Evolutionary conservation across 1,284 basidiomycete genomes (phyloP).

Genomic region (Entoloma clypeatum): DNA sequence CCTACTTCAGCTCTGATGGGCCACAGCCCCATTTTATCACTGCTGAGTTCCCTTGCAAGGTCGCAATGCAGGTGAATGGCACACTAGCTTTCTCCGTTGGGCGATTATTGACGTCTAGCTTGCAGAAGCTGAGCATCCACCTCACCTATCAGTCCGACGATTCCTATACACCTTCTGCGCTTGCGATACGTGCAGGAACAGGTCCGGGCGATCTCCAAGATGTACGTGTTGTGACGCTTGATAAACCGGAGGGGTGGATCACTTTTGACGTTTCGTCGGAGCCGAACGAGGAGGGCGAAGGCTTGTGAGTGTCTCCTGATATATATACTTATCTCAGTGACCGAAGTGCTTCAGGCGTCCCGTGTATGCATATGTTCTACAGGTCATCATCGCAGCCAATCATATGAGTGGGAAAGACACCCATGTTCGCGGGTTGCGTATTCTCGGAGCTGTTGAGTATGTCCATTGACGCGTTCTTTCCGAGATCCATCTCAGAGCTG

Average conservation of each 20-base stretch:
- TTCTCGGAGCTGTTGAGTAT: conserved; percentile 83
- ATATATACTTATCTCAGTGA: not conserved
- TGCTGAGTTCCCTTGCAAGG: conserved; percentile 88
- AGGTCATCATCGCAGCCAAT: conserved; percentile 89
- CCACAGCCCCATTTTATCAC: conserved; percentile 97
- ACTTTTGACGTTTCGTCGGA: conserved; percentile 85
- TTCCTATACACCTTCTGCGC: conserved; percentile 92
- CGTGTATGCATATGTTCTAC: conserved; percentile 85
- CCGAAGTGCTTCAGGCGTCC: conserved; percentile 58
- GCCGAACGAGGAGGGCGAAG: conserved; percentile 71
- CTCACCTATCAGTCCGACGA: conserved; percentile 89
- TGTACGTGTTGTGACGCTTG: conserved; percentile 78
- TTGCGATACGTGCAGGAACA: conserved; percentile 90
- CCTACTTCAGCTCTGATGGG: conserved; percentile 81
- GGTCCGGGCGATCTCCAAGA: conserved; percentile 91
- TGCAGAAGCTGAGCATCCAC: conserved; percentile 86
- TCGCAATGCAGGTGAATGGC: conserved; percentile 77
- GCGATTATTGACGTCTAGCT: conserved; percentile 4
- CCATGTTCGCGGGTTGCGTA: conserved; percentile 85
- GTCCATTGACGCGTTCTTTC: conserved; percentile 27
- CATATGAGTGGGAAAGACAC: conserved; percentile 99
- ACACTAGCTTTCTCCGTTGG: not conserved
- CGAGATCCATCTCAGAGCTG: not conserved
- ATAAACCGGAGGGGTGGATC: conserved; percentile 95
- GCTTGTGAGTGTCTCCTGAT: conserved; percentile 46